phyloP scores from a whole-genome alignment of 2,329 filamentous ascomycete species.

The Metarhizium guizhouense region DNA sequence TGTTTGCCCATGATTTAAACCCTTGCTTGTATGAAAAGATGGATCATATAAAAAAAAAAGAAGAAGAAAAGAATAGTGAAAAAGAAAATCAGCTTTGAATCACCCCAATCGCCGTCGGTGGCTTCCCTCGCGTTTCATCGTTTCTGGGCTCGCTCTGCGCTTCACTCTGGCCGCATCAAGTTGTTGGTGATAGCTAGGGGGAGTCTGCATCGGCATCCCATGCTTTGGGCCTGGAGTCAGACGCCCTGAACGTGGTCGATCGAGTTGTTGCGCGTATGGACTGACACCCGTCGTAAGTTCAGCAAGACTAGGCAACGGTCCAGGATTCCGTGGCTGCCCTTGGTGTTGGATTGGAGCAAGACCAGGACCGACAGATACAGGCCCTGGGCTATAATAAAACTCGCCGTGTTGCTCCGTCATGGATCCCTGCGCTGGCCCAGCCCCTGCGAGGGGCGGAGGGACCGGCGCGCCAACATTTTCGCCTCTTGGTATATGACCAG shows the following conservation, averaged over 20 bases:
- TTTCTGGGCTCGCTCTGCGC: slow-evolving; percentile 41
- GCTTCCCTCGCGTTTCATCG: slow-evolving; percentile 33
- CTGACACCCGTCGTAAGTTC: slow-evolving; percentile 57
- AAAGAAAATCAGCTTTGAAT: background rate
- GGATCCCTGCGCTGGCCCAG: slow-evolving; percentile 12
- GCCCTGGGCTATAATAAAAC: slow-evolving; percentile 24
- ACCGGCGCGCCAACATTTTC: slow-evolving; percentile 18
- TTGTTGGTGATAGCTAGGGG: slow-evolving; percentile 23
- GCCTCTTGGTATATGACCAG: slow-evolving; percentile 22
- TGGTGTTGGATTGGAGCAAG: slow-evolving; percentile 45
- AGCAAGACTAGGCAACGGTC: slow-evolving; percentile 49
- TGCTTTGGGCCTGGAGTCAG: slow-evolving; percentile 23
- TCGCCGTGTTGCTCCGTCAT: slow-evolving; percentile 20
- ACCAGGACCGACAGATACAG: slow-evolving; percentile 35
- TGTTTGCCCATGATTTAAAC: background rate
- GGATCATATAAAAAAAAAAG: background rate
- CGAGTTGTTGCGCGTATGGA: slow-evolving; percentile 42
- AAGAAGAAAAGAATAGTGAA: background rate
- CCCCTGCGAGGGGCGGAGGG: slow-evolving; percentile 17
- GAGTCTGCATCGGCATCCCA: slow-evolving; percentile 24
- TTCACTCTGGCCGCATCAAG: slow-evolving; percentile 37
- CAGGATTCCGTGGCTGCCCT: slow-evolving; percentile 28
- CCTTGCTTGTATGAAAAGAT: background rate
- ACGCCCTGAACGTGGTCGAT: slow-evolving; percentile 22
- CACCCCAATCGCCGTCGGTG: slow-evolving; percentile 28